Conservation (phyloP, 495 filamentous ascomycete genomes). For the Penicillium coffeae region DNA sequence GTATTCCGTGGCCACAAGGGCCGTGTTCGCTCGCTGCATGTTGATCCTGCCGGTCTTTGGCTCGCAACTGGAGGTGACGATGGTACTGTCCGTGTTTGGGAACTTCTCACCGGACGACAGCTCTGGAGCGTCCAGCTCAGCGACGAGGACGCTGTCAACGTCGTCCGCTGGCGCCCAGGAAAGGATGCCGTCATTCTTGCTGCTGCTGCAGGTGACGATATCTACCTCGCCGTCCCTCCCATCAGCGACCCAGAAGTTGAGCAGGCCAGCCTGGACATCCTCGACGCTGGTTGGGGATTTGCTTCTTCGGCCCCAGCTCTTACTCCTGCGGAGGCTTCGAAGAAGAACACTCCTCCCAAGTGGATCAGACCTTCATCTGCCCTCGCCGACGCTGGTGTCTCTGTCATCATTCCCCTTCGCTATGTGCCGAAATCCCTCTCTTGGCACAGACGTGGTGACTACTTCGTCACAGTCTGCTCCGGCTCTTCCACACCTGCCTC, state of each 20-base stretch:
- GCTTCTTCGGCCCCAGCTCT: conserved; percentile 65
- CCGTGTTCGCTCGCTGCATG: conserved; percentile 72
- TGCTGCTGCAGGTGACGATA: conserved; percentile 76
- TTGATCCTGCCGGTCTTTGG: conserved; percentile 74
- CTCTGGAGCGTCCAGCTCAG: conserved; percentile 78
- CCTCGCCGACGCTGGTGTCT: conserved; percentile 72
- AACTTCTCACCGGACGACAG: conserved; percentile 80
- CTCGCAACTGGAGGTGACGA: conserved; percentile 92
- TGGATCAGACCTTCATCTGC: conserved; percentile 78
- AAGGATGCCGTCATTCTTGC: conserved; percentile 77
- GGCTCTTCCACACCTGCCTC: conserved; percentile 58
- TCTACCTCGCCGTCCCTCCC: conserved; percentile 78
- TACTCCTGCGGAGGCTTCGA: conserved; percentile 52
- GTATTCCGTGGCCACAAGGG: conserved; percentile 87
- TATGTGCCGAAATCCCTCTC: conserved; percentile 83
- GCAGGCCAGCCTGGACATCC: conserved; percentile 64
- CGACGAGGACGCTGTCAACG: conserved; percentile 77
- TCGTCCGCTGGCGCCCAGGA: conserved; percentile 84
- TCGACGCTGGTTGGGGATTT: conserved; percentile 88
- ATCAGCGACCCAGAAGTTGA: conserved; percentile 69
- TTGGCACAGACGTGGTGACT: conserved; percentile 93
- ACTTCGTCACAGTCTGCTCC: conserved; percentile 89
- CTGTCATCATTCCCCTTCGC: conserved; percentile 73
- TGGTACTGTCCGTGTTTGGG: conserved; percentile 89
- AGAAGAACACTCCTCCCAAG: conserved; percentile 70